phyloP scores from a whole-genome alignment of 2,329 filamentous ascomycete species.

The Colletotrichum spinosum region DNA sequence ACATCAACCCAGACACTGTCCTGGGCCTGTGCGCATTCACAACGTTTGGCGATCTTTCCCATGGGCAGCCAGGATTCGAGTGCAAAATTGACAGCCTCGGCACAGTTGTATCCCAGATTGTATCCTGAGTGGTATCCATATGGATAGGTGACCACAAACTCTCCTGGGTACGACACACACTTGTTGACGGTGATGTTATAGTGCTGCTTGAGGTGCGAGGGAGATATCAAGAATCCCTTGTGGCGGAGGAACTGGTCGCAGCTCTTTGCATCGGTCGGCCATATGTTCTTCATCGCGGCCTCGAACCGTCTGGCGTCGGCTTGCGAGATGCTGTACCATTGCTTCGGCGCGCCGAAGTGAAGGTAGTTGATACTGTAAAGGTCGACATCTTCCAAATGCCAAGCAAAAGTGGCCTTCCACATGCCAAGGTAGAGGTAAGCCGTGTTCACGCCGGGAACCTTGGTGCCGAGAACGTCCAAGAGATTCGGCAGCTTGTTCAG shows the following conservation, averaged over 20 bases:
- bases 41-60: slow-evolving; percentile 95
- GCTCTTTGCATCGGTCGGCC: slow-evolving; percentile 94
- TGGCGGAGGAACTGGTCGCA: slow-evolving; percentile 97
- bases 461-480: slow-evolving; percentile 92
- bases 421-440: slow-evolving; percentile 98
- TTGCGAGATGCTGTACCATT: slow-evolving; percentile 99
- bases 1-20: slow-evolving; percentile 99
- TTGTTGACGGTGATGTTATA: slow-evolving; percentile 98
- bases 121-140: slow-evolving; percentile 99
- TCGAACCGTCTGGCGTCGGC: slow-evolving; percentile 94
- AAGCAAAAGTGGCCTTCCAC: slow-evolving; percentile 99
- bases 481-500: slow-evolving; percentile 94
- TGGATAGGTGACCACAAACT: slow-evolving; percentile 98
- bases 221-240: slow-evolving; percentile 97
- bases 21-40: slow-evolving; percentile 92
- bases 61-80: slow-evolving; percentile 95
- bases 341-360: slow-evolving; percentile 97
- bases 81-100: slow-evolving; percentile 98
- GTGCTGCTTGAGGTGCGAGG: slow-evolving; percentile 84
- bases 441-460: slow-evolving; percentile 97
- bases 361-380: slow-evolving; percentile 99
- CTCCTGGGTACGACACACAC: slow-evolving; percentile 92
- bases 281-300: slow-evolving; percentile 93
- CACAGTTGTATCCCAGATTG: slow-evolving; percentile 98
- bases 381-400: slow-evolving; percentile 98